phyloP scores from a whole-genome alignment of 163 green algal genomes.

The Chlorella variabilis region DNA sequence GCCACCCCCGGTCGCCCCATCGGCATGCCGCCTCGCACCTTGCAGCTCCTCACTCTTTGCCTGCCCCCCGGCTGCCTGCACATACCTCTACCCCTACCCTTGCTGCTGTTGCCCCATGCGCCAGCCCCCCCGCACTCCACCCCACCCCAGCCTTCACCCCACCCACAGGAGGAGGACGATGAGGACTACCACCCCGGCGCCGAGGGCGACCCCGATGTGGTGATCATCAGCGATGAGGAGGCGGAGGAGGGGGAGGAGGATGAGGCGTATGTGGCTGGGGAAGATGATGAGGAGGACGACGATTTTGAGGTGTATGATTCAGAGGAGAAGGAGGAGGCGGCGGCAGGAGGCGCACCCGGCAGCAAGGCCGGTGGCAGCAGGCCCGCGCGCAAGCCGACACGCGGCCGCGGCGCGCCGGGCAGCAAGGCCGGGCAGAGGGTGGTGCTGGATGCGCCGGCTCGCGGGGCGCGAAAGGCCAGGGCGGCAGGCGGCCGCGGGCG shows the following conservation, averaged over 20 bases:
- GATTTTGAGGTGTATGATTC: slow-evolving; percentile 39
- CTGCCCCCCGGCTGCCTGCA: too few relatives aligned
- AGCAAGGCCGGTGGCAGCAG: background rate
- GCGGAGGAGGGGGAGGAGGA: slow-evolving; percentile 49
- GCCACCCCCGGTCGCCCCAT: too few relatives aligned
- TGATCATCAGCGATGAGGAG: slow-evolving; percentile 51
- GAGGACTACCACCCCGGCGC: slow-evolving; percentile 9
- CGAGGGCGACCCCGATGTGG: slow-evolving; percentile 46
- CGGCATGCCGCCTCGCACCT: too few relatives aligned
- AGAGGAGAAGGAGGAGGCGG: slow-evolving; percentile 31
- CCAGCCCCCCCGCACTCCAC: too few relatives aligned
- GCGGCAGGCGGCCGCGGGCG: background rate
- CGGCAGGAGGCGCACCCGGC: background rate
- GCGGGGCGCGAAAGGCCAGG: too few relatives aligned
- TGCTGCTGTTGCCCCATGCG: too few relatives aligned
- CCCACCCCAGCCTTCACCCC: too few relatives aligned
- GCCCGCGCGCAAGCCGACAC: background rate
- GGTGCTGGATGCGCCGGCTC: too few relatives aligned
- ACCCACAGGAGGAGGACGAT: slow-evolving; percentile 56
- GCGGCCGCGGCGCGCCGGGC: background rate
- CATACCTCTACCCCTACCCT: too few relatives aligned
- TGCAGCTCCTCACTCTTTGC: too few relatives aligned
- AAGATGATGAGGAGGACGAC: slow-evolving; percentile 25
- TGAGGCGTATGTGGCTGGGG: slow-evolving; percentile 33
- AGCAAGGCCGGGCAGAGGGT: background rate